Evolutionary conservation across 805 yeast genomes (phyloP), one percentile per base, ranked within the genome.

Genomic region (Yamadazyma paraphyllophila): DNA sequence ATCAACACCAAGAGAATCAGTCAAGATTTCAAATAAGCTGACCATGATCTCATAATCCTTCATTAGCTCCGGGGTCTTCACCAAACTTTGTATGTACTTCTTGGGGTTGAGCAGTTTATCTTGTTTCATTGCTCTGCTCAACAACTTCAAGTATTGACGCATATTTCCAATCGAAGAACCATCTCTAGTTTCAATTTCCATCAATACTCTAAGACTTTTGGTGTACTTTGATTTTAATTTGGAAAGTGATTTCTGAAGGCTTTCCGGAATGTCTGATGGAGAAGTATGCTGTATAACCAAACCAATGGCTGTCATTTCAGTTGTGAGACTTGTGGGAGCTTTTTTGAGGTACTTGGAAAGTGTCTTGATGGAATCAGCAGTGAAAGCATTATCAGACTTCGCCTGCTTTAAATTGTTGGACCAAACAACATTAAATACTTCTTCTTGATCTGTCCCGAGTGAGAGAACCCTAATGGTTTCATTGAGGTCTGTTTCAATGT

Each of bases 401-500:
- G 44, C 14, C 29, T 47, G 50, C 32, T 43, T 35, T 16, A 71
- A 36, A 52, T 77, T 74, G 34, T 69, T 63, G 0, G 32, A 39
- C 72, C 81, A 72, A 1, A 81, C 52, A 1, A 46, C 52, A 35
- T 66, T 56, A 38, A 73, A 65, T 4, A 79, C 57, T 1, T 52
- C 48, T 3, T 34, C 16, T 12, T 33, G 15, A 7, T 27, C 36
- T 12, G 41, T 7, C 11, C 30, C 43, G 11, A 14, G 4, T n/a
- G 29, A 4, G 4, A 42, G 27, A 13, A 43, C 15, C 8, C 15
- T 26, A 10, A 46, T 27, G 3, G 71, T 43, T 0, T 43, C 39
- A 1, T 54, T 39, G 26, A 69, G 53, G 36, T 77, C 67, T 0
- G 63, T 57, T 57, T 84, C 91, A 10, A 83, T 51, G 1, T 55